A percentile compares a stretch with the other conserved stretches of the same genome.
Conservation (phyloP, 345 rosid species). For the Noccaea bulbosa region DNA sequence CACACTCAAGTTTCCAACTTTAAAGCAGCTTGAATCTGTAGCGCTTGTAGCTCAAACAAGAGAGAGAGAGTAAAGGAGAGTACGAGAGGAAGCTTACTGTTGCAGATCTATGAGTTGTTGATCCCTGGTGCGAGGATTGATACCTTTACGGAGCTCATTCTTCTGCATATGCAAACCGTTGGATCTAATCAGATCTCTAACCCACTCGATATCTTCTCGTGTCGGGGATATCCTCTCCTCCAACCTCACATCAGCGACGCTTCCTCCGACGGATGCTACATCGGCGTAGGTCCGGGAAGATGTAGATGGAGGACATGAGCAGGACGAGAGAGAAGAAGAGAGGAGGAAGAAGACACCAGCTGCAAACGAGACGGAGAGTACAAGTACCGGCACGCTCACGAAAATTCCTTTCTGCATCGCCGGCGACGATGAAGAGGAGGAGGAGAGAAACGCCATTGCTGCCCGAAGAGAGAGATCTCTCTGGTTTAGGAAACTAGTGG, state of each 20-base stretch:
- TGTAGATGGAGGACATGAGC: conserved; percentile 56
- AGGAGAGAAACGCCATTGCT: conserved; percentile 42
- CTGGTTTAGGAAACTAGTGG: conserved; percentile 35
- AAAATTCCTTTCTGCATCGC: conserved; percentile 66
- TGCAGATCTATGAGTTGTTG: conserved; percentile 86
- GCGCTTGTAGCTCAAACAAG: background rate
- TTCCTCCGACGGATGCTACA: conserved; percentile 14
- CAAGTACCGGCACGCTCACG: conserved; percentile 67
- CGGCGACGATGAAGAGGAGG: conserved; percentile 32
- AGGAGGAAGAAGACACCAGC: conserved; percentile 74
- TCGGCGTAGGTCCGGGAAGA: conserved; percentile 24
- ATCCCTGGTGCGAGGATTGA: conserved; percentile 91
- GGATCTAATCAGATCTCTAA: conserved; percentile 74
- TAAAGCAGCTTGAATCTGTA: conserved; percentile 6
- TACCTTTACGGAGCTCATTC: conserved; percentile 91
- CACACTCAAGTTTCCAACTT: background rate
- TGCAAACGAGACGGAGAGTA: conserved; percentile 63
- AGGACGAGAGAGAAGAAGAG: conserved; percentile 71
- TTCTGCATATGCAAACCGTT: conserved; percentile 94
- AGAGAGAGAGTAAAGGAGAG: background rate
- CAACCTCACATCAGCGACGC: conserved; percentile 17
- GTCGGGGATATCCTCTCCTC: conserved; percentile 54
- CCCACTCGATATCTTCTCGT: conserved; percentile 77
- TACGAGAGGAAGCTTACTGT: conserved; percentile 50
- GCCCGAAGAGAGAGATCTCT: conserved; percentile 15